Base-by-base conservation (phyloP, 2,329 filamentous ascomycete species). In the Gyromitra esculenta region DNA sequence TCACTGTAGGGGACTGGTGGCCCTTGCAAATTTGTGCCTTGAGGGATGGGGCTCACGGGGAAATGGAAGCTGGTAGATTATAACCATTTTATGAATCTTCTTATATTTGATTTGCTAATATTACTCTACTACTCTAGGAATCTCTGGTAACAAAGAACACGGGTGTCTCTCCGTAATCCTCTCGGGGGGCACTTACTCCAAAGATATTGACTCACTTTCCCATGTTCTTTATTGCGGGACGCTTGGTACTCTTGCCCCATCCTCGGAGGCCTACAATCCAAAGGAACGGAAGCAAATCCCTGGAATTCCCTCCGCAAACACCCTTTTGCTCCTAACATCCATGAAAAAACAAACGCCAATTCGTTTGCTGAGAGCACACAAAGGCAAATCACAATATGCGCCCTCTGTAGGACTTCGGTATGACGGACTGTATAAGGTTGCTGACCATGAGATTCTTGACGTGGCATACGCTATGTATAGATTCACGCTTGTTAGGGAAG, bases 161-260 rank as follows among this genome's bases (percentile, higher is more conserved):
- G 88, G 88, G 0, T 87, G 88, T 0, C 87, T 84, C 62, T 89
- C 87, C 0, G 85, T 90, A 31, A 85, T 91, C 0, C 82, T 90
- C 9, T 86, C 86, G 0, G 83, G 84, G 0, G 84, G 84, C 1
- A 89, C 79, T 66, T 85, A 6, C 87, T 88, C 0, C 62, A 79
- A 77, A 39, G 78, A 79, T 50, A 62, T 31, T 15, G 75, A 79
- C 60, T 52, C 67, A 18, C 31, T 69, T 41, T 82, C 87, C 7
- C 80, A 78, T 0, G 84, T 90, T 1, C 82, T 83, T 15, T 90
- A 90, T 80, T 87, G 84, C 62, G 88, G 88, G 1, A 89, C 88
- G 0, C 31, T 77, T 21, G 67, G 79, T 77, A 41, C 69, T 25
- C 50, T 72, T 11, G 4, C 65, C 37, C 57, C 57, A 11, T 59